Percentiles rank a stretch among this genome's conserved stretches.
These are phyloP conservation scores for Xylaria sp. DNA, from an alignment of 2,329 filamentous ascomycete species.

Conservation along the genomic window DNA sequence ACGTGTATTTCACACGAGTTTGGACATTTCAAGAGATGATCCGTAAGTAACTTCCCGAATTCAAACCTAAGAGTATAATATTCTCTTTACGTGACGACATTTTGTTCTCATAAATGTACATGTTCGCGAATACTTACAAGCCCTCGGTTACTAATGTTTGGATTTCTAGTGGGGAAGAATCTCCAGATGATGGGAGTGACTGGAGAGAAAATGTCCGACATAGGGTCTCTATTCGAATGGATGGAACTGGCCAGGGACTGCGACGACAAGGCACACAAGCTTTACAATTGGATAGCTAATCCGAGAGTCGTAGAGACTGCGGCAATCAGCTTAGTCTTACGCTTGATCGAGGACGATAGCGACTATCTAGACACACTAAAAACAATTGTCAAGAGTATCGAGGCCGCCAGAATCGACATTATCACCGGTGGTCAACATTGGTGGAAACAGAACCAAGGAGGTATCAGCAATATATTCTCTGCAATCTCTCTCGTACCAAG, in stretches of 20 bases:
- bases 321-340: conserved; percentile 41
- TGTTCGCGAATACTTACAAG: background rate
- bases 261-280: conserved; percentile 32
- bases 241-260: conserved; percentile 36
- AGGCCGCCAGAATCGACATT: conserved; percentile 42
- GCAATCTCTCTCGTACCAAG: conserved; percentile 48
- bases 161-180: conserved; percentile 43
- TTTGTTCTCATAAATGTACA: background rate
- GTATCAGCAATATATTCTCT: conserved; percentile 51
- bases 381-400: conserved; percentile 43
- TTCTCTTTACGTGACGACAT: background rate
- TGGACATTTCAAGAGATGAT: conserved; percentile 51
- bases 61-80: no score
- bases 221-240: conserved; percentile 34
- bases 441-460: conserved; percentile 50
- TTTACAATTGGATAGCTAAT: conserved; percentile 27
- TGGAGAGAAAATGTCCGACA: conserved; percentile 1
- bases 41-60: conserved; percentile 9
- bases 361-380: conserved; percentile 33
- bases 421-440: conserved; percentile 49
- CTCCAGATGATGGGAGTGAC: conserved; percentile 42
- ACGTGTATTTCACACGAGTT: conserved; percentile 46
- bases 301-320: conserved; percentile 19
- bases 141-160: background rate
- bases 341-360: conserved; percentile 42